Evolutionary conservation across 1,284 basidiomycete genomes (phyloP), one percentile per base, ranked within the genome.

Genomic region (Heterobasidion annosum): DNA sequence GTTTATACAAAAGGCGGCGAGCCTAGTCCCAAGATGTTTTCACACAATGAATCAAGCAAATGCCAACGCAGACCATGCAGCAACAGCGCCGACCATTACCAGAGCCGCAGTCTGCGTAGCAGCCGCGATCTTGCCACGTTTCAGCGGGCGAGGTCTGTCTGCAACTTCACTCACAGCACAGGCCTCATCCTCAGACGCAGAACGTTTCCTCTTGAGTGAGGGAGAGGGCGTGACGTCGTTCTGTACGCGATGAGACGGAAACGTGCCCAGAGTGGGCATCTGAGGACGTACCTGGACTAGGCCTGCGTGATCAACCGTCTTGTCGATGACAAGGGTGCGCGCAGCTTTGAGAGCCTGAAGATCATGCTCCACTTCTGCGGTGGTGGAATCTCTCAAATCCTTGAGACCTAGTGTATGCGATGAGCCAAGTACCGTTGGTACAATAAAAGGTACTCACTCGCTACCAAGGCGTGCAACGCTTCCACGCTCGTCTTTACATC

Each of bases 41-140:
- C 37, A n/a, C 37, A 25, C 37, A 40, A 40, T 40, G 12, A 12
- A 40, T 40, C 37, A 40, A 10, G 72, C 73, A 63, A 82, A 87
- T 1, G 84, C 84, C 56, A 87, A 68, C 19, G 82, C 82, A 33
- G 80, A 77, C 85, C 85, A 87, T 0, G 83, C 76, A 7, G 78
- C 79, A 12, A 82, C 78, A 15, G 83, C 84, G 34, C 85, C 85
- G 43, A 87, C 64, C 0, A 77, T 75, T 35, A 82, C 75, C 32
- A 77, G 78, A 2, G 79, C 77, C 5, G 79, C 76, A 7, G 83
- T 85, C 48, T 78, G 78, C 40, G 71, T 74, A 34, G 79, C 66
- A 9, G 71, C 69, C 37, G 69, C 62, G 33, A 72, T 12, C 81
- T 75, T 16, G 61, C 80, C 78, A 47, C 69, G 72, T 51, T 77